A percentile compares a stretch with the other conserved stretches of the same genome.
phyloP scores from a whole-genome alignment of 2,329 filamentous ascomycete species.

The Alternaria sp. region DNA sequence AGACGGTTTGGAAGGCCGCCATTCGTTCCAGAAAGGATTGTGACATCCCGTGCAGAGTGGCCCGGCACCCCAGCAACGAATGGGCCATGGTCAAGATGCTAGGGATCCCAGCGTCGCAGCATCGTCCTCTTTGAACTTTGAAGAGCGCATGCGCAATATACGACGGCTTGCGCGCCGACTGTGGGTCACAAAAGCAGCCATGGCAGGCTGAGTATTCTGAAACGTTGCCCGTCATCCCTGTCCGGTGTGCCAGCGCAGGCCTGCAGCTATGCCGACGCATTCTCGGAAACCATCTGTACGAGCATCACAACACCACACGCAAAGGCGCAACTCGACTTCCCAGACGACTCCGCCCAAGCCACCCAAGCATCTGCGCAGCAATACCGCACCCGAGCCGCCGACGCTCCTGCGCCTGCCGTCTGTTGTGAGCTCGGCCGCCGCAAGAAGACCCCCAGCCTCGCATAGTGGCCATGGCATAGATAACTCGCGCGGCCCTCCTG shows the following conservation, averaged over 20 bases:
- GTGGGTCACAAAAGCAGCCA: slow-evolving; percentile 33
- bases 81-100: slow-evolving; percentile 18
- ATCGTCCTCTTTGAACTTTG: slow-evolving; percentile 20
- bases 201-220: slow-evolving; percentile 31
- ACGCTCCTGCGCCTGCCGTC: slow-evolving; percentile 47
- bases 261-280: slow-evolving; percentile 31
- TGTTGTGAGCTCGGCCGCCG: slow-evolving; percentile 31
- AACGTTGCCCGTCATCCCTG: slow-evolving; percentile 30
- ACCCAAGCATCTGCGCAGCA: slow-evolving; percentile 38
- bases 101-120: slow-evolving; percentile 22
- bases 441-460: slow-evolving; percentile 57
- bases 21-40: slow-evolving; percentile 22
- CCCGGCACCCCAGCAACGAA: slow-evolving; percentile 25
- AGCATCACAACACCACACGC: slow-evolving; percentile 21
- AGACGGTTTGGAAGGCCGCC: slow-evolving; percentile 8
- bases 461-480: slow-evolving; percentile 61
- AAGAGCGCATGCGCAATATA: slow-evolving; percentile 23
- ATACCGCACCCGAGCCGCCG: slow-evolving; percentile 36
- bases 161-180: slow-evolving; percentile 23
- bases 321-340: slow-evolving; percentile 17
- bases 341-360: slow-evolving; percentile 25
- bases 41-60: slow-evolving; percentile 25
- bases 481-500: slow-evolving; percentile 60
- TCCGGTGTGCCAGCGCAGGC: slow-evolving; percentile 31
- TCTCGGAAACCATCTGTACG: slow-evolving; percentile 27